A percentile compares a stretch with the other conserved stretches of the same genome.
These are phyloP conservation scores for Sparassis latifolia DNA, from an alignment of 1,284 basidiomycete genomes.

Conservation along the genomic window DNA sequence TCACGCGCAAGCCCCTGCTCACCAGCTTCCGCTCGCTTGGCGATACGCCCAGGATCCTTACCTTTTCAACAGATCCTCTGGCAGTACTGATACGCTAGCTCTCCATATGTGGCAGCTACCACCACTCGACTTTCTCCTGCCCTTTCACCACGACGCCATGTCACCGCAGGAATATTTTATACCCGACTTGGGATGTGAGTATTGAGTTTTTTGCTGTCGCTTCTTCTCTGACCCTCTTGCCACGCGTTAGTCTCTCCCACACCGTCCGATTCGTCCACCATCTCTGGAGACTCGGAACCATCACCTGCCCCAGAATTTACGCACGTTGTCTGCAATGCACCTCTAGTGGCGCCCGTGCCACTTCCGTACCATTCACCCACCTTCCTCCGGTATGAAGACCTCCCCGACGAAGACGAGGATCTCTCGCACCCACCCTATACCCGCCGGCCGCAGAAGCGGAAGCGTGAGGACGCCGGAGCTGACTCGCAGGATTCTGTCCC, in stretches of 20 bases:
- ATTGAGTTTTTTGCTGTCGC: not conserved
- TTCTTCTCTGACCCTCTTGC: too few species aligned
- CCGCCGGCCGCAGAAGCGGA: constrained; percentile 45
- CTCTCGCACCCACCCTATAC: constrained; percentile 64
- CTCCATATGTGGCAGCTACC: constrained; percentile 12
- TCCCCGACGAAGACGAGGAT: constrained; percentile 64
- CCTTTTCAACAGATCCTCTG: constrained; percentile 14
- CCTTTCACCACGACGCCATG: constrained; percentile 12
- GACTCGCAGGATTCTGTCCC: constrained; percentile 8
- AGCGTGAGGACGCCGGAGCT: constrained; percentile 34
- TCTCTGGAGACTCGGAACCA: constrained; percentile 18
- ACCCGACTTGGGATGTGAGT: constrained; percentile 13
- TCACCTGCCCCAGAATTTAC: constrained; percentile 24
- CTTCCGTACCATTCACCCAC: constrained; percentile 64
- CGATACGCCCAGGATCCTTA: constrained; percentile 2
- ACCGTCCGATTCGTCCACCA: constrained; percentile 32
- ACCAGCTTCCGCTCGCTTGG: not conserved
- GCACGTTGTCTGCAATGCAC: constrained; percentile 55
- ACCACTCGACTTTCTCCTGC: constrained; percentile 19
- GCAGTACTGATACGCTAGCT: constrained; percentile 11
- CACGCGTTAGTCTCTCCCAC: constrained; percentile 30
- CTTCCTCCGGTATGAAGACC: constrained; percentile 47
- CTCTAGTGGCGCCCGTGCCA: constrained; percentile 57
- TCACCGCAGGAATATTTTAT: not conserved
- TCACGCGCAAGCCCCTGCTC: constrained; percentile 2